phyloP scores from a whole-genome alignment of 768 basidiomycete species.

The Leccinum variicolor region DNA sequence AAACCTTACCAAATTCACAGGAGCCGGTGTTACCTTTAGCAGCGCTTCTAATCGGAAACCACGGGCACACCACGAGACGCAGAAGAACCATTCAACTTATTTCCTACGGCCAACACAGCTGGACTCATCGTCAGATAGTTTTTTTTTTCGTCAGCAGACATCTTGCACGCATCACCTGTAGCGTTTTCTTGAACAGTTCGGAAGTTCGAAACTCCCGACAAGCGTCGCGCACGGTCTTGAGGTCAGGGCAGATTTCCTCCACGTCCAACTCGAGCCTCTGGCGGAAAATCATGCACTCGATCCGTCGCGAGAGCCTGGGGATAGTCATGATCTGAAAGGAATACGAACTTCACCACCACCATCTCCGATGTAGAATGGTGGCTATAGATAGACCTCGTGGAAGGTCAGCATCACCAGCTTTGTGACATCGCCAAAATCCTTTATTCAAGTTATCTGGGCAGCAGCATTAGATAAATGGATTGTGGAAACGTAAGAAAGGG shows the following conservation, averaged over 20 bases:
- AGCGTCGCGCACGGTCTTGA: constrained; percentile 69
- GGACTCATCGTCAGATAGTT: neutral
- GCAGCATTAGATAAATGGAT: neutral
- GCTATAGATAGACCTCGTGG: constrained; percentile 51
- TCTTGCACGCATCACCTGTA: constrained; percentile 48
- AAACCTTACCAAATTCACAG: too few species aligned
- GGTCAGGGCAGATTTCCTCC: constrained; percentile 78
- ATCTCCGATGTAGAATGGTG: neutral
- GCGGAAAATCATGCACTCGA: constrained; percentile 83
- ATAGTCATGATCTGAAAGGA: constrained; percentile 65
- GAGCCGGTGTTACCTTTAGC: too few species aligned
- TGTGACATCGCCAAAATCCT: constrained; percentile 64
- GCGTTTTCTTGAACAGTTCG: constrained; percentile 59
- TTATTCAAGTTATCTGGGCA: constrained; percentile 57
- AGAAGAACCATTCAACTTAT: too few species aligned
- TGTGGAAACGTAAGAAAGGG: neutral
- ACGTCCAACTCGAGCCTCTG: constrained; percentile 76
- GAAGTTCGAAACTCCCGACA: constrained; percentile 69
- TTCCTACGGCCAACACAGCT: too few species aligned
- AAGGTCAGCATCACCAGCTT: constrained; percentile 84
- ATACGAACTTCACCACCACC: constrained; percentile 1
- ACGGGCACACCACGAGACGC: too few species aligned
- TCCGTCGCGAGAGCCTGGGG: constrained; percentile 67
- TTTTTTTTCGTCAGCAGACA: neutral
- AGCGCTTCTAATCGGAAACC: too few species aligned